Evolutionary conservation across 2,329 filamentous ascomycete genomes (phyloP).

Genomic region (Diaporthe eres): DNA sequence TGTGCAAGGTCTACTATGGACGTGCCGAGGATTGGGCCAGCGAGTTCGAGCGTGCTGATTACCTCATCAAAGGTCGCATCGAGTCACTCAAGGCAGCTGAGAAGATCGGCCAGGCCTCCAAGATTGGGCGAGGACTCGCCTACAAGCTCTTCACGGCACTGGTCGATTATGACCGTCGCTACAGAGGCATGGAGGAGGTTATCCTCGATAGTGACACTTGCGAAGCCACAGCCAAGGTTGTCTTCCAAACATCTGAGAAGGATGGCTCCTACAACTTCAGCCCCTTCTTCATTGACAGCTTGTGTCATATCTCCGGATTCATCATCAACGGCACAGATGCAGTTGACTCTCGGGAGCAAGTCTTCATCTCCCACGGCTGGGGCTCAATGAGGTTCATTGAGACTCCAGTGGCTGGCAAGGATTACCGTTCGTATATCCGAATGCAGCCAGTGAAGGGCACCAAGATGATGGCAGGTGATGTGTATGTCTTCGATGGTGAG

Average conservation of each 20-base stretch:
- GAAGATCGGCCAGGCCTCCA: slow-evolving; percentile 76
- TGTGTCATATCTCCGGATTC: slow-evolving; percentile 73
- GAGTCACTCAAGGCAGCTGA: slow-evolving; percentile 72
- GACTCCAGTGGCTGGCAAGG: slow-evolving; percentile 59
- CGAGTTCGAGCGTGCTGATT: slow-evolving; percentile 77
- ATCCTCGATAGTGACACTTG: slow-evolving; percentile 63
- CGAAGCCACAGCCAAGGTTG: slow-evolving; percentile 59
- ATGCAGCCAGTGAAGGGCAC: slow-evolving; percentile 68
- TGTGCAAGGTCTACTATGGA: slow-evolving; percentile 73
- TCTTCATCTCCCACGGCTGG: slow-evolving; percentile 74
- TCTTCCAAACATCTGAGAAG: slow-evolving; percentile 62
- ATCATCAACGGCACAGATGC: slow-evolving; percentile 72
- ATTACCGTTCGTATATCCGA: slow-evolving; percentile 69
- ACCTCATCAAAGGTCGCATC: slow-evolving; percentile 77
- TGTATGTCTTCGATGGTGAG: slow-evolving; percentile 68
- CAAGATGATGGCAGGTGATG: slow-evolving; percentile 68
- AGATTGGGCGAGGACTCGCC: slow-evolving; percentile 80
- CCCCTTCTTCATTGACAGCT: slow-evolving; percentile 72
- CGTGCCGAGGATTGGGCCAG: slow-evolving; percentile 71
- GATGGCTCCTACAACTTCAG: slow-evolving; percentile 69
- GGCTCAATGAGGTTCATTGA: slow-evolving; percentile 65
- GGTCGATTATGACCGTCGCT: slow-evolving; percentile 69
- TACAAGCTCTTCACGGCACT: slow-evolving; percentile 78
- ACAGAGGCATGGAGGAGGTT: slow-evolving; percentile 71
- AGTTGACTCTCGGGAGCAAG: slow-evolving; percentile 66